phyloP scores from a whole-genome alignment of 805 yeast species.

The Ascoidea asiatica region DNA sequence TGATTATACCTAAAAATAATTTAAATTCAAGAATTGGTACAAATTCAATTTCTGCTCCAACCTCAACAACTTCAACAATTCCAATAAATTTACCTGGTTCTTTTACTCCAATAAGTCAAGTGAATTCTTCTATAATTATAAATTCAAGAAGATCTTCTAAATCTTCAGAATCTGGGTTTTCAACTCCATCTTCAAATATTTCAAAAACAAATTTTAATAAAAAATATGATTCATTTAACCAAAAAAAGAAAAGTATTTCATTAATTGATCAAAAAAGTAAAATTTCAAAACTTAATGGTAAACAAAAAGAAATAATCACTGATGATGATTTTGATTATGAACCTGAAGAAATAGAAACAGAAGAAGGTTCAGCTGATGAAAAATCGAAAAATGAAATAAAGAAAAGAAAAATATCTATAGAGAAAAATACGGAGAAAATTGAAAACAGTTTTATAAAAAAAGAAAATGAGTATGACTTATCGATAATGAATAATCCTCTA shows the following conservation, averaged over 20 bases:
- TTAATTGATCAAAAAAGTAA: background rate
- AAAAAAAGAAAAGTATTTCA: background rate
- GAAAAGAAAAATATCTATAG: background rate
- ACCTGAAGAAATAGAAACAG: constrained; percentile 1
- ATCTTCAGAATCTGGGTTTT: no score
- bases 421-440: background rate
- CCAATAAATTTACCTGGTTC: no score
- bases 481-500: background rate
- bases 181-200: no score
- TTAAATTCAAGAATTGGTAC: no score
- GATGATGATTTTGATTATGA: constrained; percentile 1
- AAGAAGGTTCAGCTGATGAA: background rate
- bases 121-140: no score
- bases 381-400: background rate
- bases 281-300: background rate
- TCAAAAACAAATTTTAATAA: background rate
- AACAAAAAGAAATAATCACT: background rate
- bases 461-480: background rate
- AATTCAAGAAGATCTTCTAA: no score
- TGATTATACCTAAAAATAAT: no score
- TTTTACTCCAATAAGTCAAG: no score
- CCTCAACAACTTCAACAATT: no score
- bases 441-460: background rate
- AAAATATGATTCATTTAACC: background rate
- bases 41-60: no score